Conservation (phyloP, 1,284 basidiomycete genomes). For the Moesziomyces globuligerus region DNA sequence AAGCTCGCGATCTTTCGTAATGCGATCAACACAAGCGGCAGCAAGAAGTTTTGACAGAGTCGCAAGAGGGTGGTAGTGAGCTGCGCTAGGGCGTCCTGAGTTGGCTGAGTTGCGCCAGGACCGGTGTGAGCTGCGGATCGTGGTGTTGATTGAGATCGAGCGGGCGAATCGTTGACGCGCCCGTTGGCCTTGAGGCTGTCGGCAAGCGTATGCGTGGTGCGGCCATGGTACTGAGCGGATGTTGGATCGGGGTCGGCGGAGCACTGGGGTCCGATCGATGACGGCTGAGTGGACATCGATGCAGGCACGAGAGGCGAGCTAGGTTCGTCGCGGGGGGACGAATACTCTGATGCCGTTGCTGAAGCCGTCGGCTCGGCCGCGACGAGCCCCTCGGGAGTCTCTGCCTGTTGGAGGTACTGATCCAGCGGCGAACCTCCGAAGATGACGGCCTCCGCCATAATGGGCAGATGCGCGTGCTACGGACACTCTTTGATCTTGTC, state of each 20-base stretch:
- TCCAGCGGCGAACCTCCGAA: constrained; percentile 50
- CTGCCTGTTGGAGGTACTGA: constrained; percentile 38
- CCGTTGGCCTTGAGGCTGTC: not conserved
- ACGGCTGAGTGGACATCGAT: not conserved
- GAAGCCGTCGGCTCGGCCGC: constrained; percentile 3
- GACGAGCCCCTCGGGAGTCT: not conserved
- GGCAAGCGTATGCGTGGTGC: not conserved
- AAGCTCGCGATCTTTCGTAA: not conserved
- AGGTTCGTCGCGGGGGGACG: constrained; percentile 1
- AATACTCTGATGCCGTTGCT: not conserved
- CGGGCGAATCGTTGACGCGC: too few relatives aligned
- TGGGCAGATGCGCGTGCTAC: not conserved
- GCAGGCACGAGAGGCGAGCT: not conserved
- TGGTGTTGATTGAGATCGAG: too few relatives aligned
- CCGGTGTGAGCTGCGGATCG: too few relatives aligned
- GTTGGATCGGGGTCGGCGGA: constrained; percentile 1
- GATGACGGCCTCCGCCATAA: constrained; percentile 52
- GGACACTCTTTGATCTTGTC: too few relatives aligned
- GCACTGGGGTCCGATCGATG: too few relatives aligned
- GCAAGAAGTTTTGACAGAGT: constrained; percentile 4
- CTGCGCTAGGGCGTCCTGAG: not conserved
- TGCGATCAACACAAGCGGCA: constrained; percentile 4
- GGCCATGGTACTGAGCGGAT: too few relatives aligned
- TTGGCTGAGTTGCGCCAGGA: not conserved
- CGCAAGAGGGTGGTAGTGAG: constrained; percentile 2